Evolutionary conservation across 2,329 filamentous ascomycete genomes (phyloP).

Genomic region (Colletotrichum gloeosporioides): DNA sequence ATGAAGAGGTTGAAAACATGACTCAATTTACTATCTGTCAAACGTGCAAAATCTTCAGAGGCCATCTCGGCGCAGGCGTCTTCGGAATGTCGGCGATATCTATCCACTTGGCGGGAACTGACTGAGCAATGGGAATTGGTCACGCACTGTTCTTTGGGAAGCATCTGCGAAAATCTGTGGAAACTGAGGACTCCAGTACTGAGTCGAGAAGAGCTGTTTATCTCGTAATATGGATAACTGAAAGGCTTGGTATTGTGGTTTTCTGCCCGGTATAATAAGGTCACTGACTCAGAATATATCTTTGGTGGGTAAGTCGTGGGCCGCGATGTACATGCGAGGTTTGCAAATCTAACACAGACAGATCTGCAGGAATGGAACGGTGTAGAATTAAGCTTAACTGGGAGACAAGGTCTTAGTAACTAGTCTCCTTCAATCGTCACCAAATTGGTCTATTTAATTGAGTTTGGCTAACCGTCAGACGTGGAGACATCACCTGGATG

Average conservation of each 20-base stretch:
- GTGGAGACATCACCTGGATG: not conserved
- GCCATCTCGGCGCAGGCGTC: not conserved
- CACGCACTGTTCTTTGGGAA: not conserved
- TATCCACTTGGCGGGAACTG: not conserved
- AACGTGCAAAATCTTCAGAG: not conserved
- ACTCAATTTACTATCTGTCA: not conserved
- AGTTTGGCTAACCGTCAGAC: not conserved
- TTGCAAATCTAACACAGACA: not conserved
- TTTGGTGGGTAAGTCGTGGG: not conserved
- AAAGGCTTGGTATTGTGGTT: not conserved
- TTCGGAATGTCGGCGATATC: not conserved
- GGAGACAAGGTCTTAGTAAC: not conserved
- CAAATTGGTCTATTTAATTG: not conserved
- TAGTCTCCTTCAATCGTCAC: not conserved
- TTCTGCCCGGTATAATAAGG: not conserved
- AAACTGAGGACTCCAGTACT: not conserved
- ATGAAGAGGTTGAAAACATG: not conserved
- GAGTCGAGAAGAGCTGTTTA: not conserved
- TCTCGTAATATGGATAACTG: not conserved
- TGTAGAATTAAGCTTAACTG: not conserved
- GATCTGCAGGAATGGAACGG: not conserved
- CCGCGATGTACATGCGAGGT: not conserved
- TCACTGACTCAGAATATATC: not conserved
- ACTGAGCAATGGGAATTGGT: not conserved
- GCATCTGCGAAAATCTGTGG: not conserved